Percentiles rank a stretch among this genome's conserved stretches.
Conservation (phyloP, 257 asterid species). For the Nicotiana paniculata region DNA sequence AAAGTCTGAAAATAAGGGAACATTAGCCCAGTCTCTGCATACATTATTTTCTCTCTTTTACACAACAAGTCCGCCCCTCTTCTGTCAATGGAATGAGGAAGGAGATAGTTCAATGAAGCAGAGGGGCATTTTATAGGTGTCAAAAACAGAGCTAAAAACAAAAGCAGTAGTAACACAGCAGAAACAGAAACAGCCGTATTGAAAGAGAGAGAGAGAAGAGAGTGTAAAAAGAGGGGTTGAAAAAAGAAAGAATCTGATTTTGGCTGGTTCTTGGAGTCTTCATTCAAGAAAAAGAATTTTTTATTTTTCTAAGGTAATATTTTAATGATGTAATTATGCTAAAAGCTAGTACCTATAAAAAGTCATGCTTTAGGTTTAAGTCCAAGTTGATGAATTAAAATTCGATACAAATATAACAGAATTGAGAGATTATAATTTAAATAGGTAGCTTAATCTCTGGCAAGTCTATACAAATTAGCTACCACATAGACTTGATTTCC, state of each 20-base stretch:
- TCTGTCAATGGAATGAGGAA: constrained; percentile 13
- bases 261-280: constrained; percentile 29
- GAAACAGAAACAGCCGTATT: constrained; percentile 27
- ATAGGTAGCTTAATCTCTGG: background rate
- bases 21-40: constrained; percentile 62
- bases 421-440: background rate
- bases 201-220: constrained; percentile 16
- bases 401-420: background rate
- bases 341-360: background rate
- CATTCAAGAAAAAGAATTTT: background rate
- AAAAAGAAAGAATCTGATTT: constrained; percentile 46
- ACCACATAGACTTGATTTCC: background rate
- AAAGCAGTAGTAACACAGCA: constrained; percentile 19
- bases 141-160: constrained; percentile 30
- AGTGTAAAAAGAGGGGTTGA: constrained; percentile 13
- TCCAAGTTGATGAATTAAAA: constrained; percentile 13
- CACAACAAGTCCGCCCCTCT: background rate
- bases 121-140: constrained; percentile 44
- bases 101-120: constrained; percentile 23
- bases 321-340: constrained; percentile 1
- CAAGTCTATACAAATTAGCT: background rate
- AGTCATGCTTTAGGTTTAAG: constrained; percentile 23
- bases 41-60: constrained; percentile 37
- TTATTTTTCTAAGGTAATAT: too few species aligned
- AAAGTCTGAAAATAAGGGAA: constrained; percentile 57